Percentiles rank a stretch among this genome's conserved stretches.
phyloP scores from a whole-genome alignment of 116 monocot genomes.

The Iris pallida region DNA sequence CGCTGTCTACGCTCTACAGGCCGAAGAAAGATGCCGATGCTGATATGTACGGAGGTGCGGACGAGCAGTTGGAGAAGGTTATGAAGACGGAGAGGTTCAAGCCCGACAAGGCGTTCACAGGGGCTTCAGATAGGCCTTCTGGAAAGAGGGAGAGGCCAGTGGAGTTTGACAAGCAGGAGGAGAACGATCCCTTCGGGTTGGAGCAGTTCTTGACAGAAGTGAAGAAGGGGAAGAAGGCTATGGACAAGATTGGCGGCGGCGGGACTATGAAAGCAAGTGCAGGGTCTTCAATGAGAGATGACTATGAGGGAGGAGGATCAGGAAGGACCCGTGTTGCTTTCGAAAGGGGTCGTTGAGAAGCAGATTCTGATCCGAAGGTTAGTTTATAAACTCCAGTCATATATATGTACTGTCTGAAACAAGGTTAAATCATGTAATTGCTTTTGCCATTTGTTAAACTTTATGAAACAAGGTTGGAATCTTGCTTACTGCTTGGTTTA shows the following conservation, averaged over 20 bases:
- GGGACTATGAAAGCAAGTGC: slow-evolving; percentile 96
- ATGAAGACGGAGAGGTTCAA: slow-evolving; percentile 92
- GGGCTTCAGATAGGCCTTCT: slow-evolving; percentile 61
- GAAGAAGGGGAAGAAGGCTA: slow-evolving; percentile 70
- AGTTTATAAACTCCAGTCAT: too few species aligned
- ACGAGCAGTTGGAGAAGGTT: slow-evolving; percentile 92
- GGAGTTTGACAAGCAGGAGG: slow-evolving; percentile 90
- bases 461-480: too few species aligned
- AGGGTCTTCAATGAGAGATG: slow-evolving; percentile 79
- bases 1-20: slow-evolving; percentile 84
- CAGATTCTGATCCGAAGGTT: neutral
- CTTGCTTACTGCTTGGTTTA: too few species aligned
- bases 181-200: slow-evolving; percentile 89
- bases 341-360: slow-evolving; percentile 48
- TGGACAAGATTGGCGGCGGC: slow-evolving; percentile 85
- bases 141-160: slow-evolving; percentile 86
- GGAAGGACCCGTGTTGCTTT: slow-evolving; percentile 84
- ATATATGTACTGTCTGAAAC: too few species aligned
- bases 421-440: too few species aligned
- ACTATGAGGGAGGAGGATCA: slow-evolving; percentile 80
- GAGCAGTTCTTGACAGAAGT: slow-evolving; percentile 92
- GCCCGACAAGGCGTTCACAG: slow-evolving; percentile 84
- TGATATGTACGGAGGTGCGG: slow-evolving; percentile 90
- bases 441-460: too few species aligned
- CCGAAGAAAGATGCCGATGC: slow-evolving; percentile 84